These are phyloP conservation scores for Puccinia triticina DNA, from an alignment of 1,284 basidiomycete species.

Conservation along the genomic window DNA sequence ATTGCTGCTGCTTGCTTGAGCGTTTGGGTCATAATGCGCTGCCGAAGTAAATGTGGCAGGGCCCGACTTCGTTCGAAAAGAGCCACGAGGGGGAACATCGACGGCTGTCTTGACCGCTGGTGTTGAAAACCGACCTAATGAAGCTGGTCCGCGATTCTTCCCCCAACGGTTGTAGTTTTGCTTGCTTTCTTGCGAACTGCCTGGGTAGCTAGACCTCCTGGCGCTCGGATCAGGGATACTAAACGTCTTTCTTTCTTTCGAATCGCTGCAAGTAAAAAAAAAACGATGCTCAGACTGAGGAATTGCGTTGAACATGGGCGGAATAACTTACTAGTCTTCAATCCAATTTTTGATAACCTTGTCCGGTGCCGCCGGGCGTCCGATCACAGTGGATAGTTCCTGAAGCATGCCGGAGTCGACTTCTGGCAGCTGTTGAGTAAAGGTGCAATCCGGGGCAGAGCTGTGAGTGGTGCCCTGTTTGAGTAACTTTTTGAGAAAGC, in stretches of 20 bases:
- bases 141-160: neutral
- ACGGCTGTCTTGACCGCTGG: neutral
- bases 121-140: conserved; percentile 28
- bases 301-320: neutral
- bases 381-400: conserved; percentile 35
- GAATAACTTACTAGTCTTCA: conserved; percentile 25
- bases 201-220: neutral
- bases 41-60: conserved; percentile 17
- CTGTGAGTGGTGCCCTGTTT: neutral
- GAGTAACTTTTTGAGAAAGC: conserved; percentile 21
- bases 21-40: neutral
- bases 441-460: neutral
- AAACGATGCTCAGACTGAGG: neutral
- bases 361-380: conserved; percentile 5
- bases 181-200: conserved; percentile 1
- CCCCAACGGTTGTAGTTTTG: conserved; percentile 12
- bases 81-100: neutral
- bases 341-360: conserved; percentile 15
- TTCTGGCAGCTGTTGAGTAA: conserved; percentile 13
- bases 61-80: conserved; percentile 1
- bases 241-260: conserved; percentile 20
- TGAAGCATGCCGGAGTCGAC: conserved; percentile 14
- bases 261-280: neutral
- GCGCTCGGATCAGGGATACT: neutral
- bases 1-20: neutral